Conservation (phyloP, 2,329 filamentous ascomycete species). For the Phaeosphaeriaceae sp. region DNA sequence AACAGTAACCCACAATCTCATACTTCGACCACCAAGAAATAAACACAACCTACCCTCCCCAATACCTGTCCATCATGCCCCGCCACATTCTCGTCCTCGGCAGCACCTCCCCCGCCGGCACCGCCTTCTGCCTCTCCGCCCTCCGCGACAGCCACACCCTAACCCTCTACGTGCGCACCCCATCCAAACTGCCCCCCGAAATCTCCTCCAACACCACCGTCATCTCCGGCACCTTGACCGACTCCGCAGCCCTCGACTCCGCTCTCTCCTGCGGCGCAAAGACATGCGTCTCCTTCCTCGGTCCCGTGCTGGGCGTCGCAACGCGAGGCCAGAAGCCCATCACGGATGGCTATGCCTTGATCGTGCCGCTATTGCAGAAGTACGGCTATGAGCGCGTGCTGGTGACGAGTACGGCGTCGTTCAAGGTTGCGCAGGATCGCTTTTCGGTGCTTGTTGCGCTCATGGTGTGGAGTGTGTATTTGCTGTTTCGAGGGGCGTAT, state of each 20-base stretch:
- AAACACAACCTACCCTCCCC: too few relatives aligned
- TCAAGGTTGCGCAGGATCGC: slow-evolving; percentile 4
- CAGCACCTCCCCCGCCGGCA: slow-evolving; percentile 14
- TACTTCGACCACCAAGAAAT: too few relatives aligned
- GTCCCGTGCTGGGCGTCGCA: not conserved
- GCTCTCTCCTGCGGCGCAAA: slow-evolving; percentile 12
- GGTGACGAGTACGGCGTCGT: slow-evolving; percentile 13
- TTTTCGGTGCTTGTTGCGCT: slow-evolving; percentile 8
- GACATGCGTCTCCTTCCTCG: slow-evolving; percentile 13
- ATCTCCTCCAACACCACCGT: slow-evolving; percentile 10
- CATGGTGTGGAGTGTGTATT: slow-evolving; percentile 9
- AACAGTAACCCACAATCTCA: too few relatives aligned
- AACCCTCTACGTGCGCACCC: slow-evolving; percentile 15
- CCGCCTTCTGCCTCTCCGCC: slow-evolving; percentile 14
- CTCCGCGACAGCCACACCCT: slow-evolving; percentile 14
- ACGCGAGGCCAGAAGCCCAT: slow-evolving; percentile 6
- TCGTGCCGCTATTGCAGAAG: slow-evolving; percentile 15
- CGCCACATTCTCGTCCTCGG: slow-evolving; percentile 21
- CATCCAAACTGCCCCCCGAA: slow-evolving; percentile 15
- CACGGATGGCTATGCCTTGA: slow-evolving; percentile 9
- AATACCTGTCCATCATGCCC: too few relatives aligned
- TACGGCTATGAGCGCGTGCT: slow-evolving; percentile 11
- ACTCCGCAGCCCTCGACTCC: slow-evolving; percentile 7
- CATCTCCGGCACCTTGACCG: slow-evolving; percentile 6
- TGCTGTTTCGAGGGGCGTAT: slow-evolving; percentile 10